Conservation (phyloP, 495 filamentous ascomycete genomes). For the Hypoxylon lienhwacheense region DNA sequence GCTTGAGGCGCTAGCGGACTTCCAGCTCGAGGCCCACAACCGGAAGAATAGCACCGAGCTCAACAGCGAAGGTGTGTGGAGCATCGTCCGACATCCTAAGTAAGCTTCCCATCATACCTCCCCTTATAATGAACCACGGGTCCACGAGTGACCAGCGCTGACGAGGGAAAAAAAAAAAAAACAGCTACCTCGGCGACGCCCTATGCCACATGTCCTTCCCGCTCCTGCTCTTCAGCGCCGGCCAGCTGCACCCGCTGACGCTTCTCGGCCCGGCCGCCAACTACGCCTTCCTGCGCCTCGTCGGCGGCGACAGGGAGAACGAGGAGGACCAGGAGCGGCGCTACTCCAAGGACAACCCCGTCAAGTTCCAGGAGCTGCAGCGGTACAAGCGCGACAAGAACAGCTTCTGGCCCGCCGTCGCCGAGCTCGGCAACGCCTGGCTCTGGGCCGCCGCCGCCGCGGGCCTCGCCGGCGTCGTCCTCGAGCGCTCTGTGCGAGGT, state of each 20-base stretch:
- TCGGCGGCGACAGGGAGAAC: slow-evolving; percentile 57
- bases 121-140: not conserved
- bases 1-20: slow-evolving; percentile 58
- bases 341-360: slow-evolving; percentile 48
- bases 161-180: not conserved
- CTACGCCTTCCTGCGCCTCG: slow-evolving; percentile 58
- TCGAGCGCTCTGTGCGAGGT: slow-evolving; percentile 26
- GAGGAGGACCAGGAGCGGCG: slow-evolving; percentile 54
- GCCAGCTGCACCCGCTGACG: slow-evolving; percentile 54
- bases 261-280: slow-evolving; percentile 59
- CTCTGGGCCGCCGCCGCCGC: slow-evolving; percentile 52
- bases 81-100: slow-evolving; percentile 63
- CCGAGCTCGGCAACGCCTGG: slow-evolving; percentile 57
- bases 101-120: slow-evolving; percentile 38
- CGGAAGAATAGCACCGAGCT: slow-evolving; percentile 40
- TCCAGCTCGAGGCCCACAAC: slow-evolving; percentile 46
- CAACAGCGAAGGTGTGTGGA: slow-evolving; percentile 58
- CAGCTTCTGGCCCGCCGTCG: slow-evolving; percentile 57
- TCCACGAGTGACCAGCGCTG: not conserved
- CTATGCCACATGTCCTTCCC: slow-evolving; percentile 57
- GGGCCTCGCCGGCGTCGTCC: slow-evolving; percentile 42
- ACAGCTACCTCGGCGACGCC: slow-evolving; percentile 61
- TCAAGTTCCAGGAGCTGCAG: slow-evolving; percentile 55
- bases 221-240: slow-evolving; percentile 52
- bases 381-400: slow-evolving; percentile 56